phyloP scores from a whole-genome alignment of 306 rosid genomes.

The Dalbergia oliveri region DNA sequence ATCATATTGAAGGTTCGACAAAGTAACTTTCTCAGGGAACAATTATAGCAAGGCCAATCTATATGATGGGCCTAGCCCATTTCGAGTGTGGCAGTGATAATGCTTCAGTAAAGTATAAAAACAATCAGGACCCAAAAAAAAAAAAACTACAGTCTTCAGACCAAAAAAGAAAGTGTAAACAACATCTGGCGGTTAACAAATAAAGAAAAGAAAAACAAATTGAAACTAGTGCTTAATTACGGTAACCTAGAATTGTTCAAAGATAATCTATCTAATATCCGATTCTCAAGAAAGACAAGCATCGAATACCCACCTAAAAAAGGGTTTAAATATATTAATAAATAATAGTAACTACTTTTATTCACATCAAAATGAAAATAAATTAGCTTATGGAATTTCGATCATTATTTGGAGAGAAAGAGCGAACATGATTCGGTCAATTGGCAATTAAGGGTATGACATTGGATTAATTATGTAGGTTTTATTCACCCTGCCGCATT shows the following conservation, averaged over 20 bases:
- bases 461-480: background rate
- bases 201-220: background rate
- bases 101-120: too few relatives aligned
- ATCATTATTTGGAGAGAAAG: background rate
- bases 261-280: constrained; percentile 21
- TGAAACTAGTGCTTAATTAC: constrained; percentile 12
- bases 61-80: background rate
- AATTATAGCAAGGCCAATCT: constrained; percentile 2
- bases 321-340: constrained; percentile 27
- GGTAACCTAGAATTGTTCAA: constrained; percentile 46
- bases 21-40: background rate
- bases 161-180: too few relatives aligned
- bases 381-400: constrained; percentile 28
- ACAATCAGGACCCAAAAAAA: too few relatives aligned
- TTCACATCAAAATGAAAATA: constrained; percentile 1
- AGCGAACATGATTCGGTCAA: constrained; percentile 19
- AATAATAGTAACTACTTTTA: background rate
- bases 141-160: too few relatives aligned
- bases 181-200: background rate
- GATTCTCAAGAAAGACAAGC: constrained; percentile 39
- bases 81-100: background rate
- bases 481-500: background rate
- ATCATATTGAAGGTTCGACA: background rate
- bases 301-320: constrained; percentile 45
- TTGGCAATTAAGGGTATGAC: background rate